These are phyloP conservation scores for Turritis glabra DNA, from an alignment of 345 rosid genomes.

Conservation along the genomic window DNA sequence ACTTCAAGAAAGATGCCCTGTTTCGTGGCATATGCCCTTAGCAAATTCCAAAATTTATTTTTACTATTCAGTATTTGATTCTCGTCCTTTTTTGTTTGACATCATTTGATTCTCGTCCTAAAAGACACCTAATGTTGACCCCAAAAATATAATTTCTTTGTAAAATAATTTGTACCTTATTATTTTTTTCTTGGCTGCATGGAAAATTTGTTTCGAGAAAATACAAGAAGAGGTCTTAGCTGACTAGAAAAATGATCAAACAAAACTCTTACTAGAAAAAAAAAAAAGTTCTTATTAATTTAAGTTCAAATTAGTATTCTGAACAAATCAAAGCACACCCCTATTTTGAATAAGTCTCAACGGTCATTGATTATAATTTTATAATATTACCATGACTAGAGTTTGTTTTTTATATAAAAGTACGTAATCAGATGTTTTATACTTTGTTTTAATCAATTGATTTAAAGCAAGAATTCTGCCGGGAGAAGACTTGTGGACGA, in stretches of 20 bases:
- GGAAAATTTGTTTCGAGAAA: neutral
- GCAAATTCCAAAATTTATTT: neutral
- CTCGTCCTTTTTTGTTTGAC: too few species aligned
- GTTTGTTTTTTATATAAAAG: neutral
- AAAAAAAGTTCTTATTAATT: neutral
- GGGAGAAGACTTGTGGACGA: constrained; percentile 14
- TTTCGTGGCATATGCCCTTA: constrained; percentile 36
- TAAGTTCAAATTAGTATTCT: neutral
- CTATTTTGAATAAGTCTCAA: constrained; percentile 1
- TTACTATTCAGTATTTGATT: neutral
- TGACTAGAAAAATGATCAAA: neutral
- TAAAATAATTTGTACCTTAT: neutral
- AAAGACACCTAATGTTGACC: too few species aligned
- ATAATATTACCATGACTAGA: neutral
- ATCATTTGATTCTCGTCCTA: too few species aligned
- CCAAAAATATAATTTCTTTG: neutral
- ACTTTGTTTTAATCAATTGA: constrained; percentile 8
- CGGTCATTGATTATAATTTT: constrained; percentile 6
- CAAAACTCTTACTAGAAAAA: neutral
- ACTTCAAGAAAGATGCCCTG: constrained; percentile 42
- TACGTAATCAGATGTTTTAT: constrained; percentile 1
- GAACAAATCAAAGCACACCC: neutral
- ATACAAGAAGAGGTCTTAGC: neutral
- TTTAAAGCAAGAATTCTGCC: neutral
- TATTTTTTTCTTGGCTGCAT: neutral